These are phyloP conservation scores for Dictyostelium intermedium DNA, from an alignment of 78 protist genomes.

Conservation along the genomic window DNA sequence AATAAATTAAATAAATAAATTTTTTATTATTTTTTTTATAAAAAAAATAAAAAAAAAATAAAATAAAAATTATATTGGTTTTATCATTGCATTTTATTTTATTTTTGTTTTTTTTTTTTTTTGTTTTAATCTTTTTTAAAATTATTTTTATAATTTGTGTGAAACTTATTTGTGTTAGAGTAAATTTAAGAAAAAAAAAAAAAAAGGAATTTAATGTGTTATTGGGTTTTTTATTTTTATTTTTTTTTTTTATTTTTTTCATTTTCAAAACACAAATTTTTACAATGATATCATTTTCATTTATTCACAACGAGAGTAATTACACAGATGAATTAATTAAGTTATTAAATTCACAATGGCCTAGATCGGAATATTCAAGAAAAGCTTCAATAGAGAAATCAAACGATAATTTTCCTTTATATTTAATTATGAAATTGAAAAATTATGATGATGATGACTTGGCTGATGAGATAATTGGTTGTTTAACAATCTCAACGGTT, in stretches of 20 bases:
- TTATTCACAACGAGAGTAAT: neutral
- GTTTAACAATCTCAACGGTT: neutral
- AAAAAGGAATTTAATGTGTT: too few relatives aligned
- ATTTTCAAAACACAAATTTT: neutral
- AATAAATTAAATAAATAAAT: too few relatives aligned
- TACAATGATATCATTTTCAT: neutral
- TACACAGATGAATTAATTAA: neutral
- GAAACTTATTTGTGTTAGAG: too few relatives aligned
- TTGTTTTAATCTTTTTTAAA: too few relatives aligned
- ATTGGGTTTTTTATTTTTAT: neutral
- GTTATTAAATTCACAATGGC: slow-evolving; percentile 24
- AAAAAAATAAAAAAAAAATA: too few relatives aligned
- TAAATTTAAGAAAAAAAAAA: too few relatives aligned
- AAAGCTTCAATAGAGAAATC: slow-evolving; percentile 3
- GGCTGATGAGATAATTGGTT: neutral
- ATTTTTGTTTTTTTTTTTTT: too few relatives aligned
- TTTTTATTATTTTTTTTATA: too few relatives aligned
- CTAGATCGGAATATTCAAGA: slow-evolving; percentile 1
- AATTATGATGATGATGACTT: neutral
- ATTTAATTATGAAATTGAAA: slow-evolving; percentile 1
- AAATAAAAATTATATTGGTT: neutral
- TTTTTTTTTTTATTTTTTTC: neutral
- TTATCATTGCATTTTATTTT: too few relatives aligned
- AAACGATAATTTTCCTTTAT: slow-evolving; percentile 4
- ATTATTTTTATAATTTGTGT: too few relatives aligned